Evolutionary conservation across 352 stramenopile genomes (phyloP).

Genomic region (Pythium brachiatum): DNA sequence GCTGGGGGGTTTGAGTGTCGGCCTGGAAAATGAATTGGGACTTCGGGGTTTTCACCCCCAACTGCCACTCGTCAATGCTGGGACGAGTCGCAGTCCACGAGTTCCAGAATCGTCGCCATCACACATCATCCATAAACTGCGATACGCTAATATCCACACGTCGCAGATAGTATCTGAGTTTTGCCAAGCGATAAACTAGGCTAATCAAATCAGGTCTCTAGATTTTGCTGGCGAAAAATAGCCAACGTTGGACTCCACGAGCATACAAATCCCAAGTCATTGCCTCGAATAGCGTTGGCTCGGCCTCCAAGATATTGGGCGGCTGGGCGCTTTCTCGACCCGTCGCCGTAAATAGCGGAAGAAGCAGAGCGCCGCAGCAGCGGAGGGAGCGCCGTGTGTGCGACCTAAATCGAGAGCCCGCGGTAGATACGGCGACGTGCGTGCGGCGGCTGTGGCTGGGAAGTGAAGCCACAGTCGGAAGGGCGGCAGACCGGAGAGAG

Average conservation of each 20-base stretch:
- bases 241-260: not conserved
- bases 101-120: no score
- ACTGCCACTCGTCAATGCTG: no score
- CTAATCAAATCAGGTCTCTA: not conserved
- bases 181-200: not conserved
- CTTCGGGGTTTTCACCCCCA: no score
- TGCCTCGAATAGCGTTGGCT: not conserved
- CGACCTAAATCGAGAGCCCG: not conserved
- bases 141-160: not conserved
- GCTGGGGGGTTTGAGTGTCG: no score
- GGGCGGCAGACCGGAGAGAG: not conserved
- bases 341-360: not conserved
- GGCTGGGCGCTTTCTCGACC: not conserved
- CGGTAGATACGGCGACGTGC: no score
- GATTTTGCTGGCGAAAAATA: not conserved
- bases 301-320: not conserved
- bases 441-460: not conserved
- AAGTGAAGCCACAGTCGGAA: not conserved
- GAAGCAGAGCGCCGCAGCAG: not conserved
- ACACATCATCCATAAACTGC: no score
- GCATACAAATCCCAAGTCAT: not conserved
- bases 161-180: not conserved
- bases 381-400: not conserved
- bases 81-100: no score
- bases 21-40: no score